These are phyloP conservation scores for Apostasia shenzhenica DNA, from an alignment of 106 monocot genomes.

Conservation along the genomic window DNA sequence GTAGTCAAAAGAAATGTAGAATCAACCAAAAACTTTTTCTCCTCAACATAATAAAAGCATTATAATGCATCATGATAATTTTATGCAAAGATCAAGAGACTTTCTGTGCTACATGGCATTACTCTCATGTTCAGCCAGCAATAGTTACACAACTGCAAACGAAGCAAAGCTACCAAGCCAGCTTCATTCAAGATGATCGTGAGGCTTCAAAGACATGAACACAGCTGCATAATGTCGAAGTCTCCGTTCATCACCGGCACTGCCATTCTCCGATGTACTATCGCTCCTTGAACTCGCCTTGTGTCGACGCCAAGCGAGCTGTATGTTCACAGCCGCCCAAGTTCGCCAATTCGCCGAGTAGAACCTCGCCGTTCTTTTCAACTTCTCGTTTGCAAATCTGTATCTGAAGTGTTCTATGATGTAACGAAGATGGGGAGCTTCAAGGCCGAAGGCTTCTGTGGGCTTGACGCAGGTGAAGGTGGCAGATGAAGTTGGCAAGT, in stretches of 20 bases:
- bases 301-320: slow-evolving; percentile 70
- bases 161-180: too few relatives aligned
- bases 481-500: slow-evolving; percentile 66
- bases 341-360: slow-evolving; percentile 89
- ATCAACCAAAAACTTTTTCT: too few relatives aligned
- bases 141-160: too few relatives aligned
- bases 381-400: slow-evolving; percentile 78
- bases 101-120: too few relatives aligned
- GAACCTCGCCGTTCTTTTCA: slow-evolving; percentile 74
- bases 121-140: too few relatives aligned
- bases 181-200: slow-evolving; percentile 71
- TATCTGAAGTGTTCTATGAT: slow-evolving; percentile 91
- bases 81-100: too few relatives aligned
- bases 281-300: slow-evolving; percentile 15
- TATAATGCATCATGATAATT: too few relatives aligned
- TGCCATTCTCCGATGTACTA: slow-evolving; percentile 1
- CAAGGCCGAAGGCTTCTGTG: slow-evolving; percentile 67
- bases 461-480: slow-evolving; percentile 59
- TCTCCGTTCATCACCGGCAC: slow-evolving; percentile 34
- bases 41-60: too few relatives aligned
- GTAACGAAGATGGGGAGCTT: slow-evolving; percentile 60
- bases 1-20: too few relatives aligned
- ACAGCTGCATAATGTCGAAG: slow-evolving; percentile 65
- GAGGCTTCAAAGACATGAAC: slow-evolving; percentile 83
- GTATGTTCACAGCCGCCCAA: slow-evolving; percentile 90